phyloP scores from a whole-genome alignment of 1,139 yeast species.

The Eremothecium coryli region DNA sequence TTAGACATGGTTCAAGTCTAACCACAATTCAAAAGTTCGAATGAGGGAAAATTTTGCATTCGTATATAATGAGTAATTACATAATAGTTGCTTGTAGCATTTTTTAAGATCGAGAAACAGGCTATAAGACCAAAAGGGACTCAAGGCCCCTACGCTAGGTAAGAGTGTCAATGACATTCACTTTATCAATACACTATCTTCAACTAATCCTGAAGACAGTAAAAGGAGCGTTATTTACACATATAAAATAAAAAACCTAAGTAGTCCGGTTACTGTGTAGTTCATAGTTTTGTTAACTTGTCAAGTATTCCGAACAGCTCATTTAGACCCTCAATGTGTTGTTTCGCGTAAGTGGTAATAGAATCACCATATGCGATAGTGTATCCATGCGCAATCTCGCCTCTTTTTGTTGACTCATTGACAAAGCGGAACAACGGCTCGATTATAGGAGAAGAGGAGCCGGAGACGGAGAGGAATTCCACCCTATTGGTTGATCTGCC shows the following conservation, averaged over 20 bases:
- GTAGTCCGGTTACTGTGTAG: background rate
- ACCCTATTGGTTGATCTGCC: conserved; percentile 19
- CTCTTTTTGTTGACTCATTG: conserved; percentile 35
- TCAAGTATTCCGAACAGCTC: conserved; percentile 52
- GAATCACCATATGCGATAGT: conserved; percentile 55
- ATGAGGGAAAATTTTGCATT: conserved; percentile 2
- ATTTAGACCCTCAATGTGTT: conserved; percentile 67
- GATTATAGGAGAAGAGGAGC: conserved; percentile 60
- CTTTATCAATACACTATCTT: too few relatives aligned
- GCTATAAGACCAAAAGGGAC: too few relatives aligned
- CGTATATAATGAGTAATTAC: conserved; percentile 1
- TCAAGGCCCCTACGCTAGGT: too few relatives aligned
- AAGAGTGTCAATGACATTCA: too few relatives aligned
- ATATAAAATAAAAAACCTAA: too few relatives aligned
- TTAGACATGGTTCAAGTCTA: too few relatives aligned
- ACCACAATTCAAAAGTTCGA: background rate
- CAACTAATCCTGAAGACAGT: too few relatives aligned
- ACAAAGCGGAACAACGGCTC: conserved; percentile 62
- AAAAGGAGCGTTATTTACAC: too few relatives aligned
- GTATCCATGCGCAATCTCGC: conserved; percentile 37
- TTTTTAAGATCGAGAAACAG: too few relatives aligned
- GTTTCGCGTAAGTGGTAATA: conserved; percentile 53
- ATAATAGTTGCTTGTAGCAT: too few relatives aligned
- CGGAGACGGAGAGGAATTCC: conserved; percentile 44
- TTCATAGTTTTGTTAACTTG: conserved; percentile 7